These are phyloP conservation scores for Aureobasidium leucospermi DNA, from an alignment of 2,329 filamentous ascomycete species.

Conservation along the genomic window DNA sequence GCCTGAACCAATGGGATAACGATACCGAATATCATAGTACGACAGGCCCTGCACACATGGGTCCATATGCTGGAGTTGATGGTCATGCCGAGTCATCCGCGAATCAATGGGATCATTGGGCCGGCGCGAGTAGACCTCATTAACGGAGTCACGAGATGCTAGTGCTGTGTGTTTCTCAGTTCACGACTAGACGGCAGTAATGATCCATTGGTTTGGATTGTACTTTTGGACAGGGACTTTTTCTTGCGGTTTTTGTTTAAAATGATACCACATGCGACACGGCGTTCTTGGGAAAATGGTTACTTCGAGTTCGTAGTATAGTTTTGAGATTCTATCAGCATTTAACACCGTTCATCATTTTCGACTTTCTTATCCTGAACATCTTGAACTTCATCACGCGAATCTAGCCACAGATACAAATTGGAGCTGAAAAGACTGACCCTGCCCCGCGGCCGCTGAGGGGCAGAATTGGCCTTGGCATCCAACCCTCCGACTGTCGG, in stretches of 20 bases:
- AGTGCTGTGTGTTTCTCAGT: not conserved
- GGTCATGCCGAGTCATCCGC: not conserved
- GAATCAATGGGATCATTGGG: conserved; percentile 12
- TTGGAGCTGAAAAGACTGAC: not conserved
- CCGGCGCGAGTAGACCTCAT: conserved; percentile 11
- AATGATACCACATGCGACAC: conserved; percentile 7
- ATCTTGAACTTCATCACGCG: too few relatives aligned
- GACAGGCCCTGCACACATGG: not conserved
- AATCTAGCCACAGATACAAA: too few relatives aligned
- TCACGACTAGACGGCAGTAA: not conserved
- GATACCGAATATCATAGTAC: conserved; percentile 10
- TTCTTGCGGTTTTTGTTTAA: not conserved
- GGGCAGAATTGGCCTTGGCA: not conserved
- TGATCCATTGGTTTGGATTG: not conserved
- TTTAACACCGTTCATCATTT: not conserved
- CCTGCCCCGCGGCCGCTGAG: not conserved
- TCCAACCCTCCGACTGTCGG: not conserved
- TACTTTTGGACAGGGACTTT: not conserved
- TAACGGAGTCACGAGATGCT: conserved; percentile 4
- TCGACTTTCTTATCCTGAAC: not conserved
- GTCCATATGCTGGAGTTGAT: not conserved
- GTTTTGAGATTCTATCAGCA: not conserved
- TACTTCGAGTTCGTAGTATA: not conserved
- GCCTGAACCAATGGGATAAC: not conserved
- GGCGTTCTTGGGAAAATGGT: not conserved